phyloP scores from a whole-genome alignment of 805 yeast species.

The Candida maris region DNA sequence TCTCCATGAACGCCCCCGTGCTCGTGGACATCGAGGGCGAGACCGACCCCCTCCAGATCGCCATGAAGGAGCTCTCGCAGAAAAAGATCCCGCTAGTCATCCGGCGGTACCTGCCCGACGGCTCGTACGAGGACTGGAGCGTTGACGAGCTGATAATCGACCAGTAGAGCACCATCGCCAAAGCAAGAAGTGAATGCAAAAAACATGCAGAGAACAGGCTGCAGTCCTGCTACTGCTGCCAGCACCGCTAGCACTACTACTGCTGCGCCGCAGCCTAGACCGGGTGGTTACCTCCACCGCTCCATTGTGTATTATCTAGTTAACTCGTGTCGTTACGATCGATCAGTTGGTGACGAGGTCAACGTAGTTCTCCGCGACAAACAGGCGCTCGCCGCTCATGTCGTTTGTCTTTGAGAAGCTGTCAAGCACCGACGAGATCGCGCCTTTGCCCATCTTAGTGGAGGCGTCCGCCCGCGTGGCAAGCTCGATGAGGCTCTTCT shows the following conservation, averaged over 20 bases:
- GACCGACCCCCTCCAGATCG: conserved; percentile 96
- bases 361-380: conserved; percentile 62
- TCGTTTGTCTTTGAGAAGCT: conserved; percentile 53
- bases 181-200: too few species aligned
- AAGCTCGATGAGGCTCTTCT: conserved; percentile 45
- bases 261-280: too few species aligned
- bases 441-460: conserved; percentile 16
- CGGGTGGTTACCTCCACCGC: too few species aligned
- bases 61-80: conserved; percentile 94
- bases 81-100: conserved; percentile 93
- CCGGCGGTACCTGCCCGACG: conserved; percentile 95
- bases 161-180: conserved; percentile 17
- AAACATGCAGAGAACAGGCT: too few species aligned
- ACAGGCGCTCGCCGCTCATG: conserved; percentile 54
- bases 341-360: conserved; percentile 32
- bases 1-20: conserved; percentile 97
- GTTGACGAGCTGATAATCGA: conserved; percentile 96
- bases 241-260: too few species aligned
- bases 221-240: too few species aligned
- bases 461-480: conserved; percentile 13
- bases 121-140: conserved; percentile 97
- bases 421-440: conserved; percentile 48
- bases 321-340: too few species aligned
- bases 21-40: conserved; percentile 98
- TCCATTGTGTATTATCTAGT: too few species aligned